Evolutionary conservation across 2,329 filamentous ascomycete species (phyloP).

Genomic region (Xylariaceae sp.): DNA sequence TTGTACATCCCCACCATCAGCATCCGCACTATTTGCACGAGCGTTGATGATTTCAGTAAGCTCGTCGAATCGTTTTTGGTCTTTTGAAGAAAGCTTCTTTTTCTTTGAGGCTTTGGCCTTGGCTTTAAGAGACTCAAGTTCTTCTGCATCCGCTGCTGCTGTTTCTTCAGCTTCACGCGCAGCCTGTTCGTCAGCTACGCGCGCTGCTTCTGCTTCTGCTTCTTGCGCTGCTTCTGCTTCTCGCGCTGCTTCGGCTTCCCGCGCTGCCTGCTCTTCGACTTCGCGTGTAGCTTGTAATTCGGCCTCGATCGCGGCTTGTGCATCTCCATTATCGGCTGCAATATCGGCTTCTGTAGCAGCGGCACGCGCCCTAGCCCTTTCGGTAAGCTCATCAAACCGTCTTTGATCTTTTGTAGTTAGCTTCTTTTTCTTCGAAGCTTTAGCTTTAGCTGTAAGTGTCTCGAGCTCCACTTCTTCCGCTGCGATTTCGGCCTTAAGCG

Average conservation of each 20-base stretch:
- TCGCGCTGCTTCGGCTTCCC: slow-evolving; percentile 22
- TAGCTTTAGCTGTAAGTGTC: neutral
- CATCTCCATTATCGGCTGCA: slow-evolving; percentile 22
- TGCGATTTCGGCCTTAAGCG: slow-evolving; percentile 22
- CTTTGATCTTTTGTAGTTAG: slow-evolving; percentile 16
- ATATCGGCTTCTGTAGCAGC: slow-evolving; percentile 37
- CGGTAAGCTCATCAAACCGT: slow-evolving; percentile 20
- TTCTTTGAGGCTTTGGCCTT: slow-evolving; percentile 2
- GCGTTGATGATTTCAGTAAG: slow-evolving; percentile 24
- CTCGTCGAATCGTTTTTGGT: slow-evolving; percentile 19
- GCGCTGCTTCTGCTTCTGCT: slow-evolving; percentile 12
- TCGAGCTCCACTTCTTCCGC: slow-evolving; percentile 17
- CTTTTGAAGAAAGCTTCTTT: slow-evolving; percentile 13
- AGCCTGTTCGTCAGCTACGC: slow-evolving; percentile 13
- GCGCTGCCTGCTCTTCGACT: slow-evolving; percentile 32
- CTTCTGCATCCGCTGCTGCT: slow-evolving; percentile 19
- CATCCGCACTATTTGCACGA: slow-evolving; percentile 1
- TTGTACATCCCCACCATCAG: slow-evolving; percentile 3
- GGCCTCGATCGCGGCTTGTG: slow-evolving; percentile 35
- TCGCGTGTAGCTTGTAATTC: slow-evolving; percentile 32
- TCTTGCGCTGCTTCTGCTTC: neutral
- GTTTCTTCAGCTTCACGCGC: slow-evolving; percentile 36
- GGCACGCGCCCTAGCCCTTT: slow-evolving; percentile 18
- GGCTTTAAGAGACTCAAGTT: slow-evolving; percentile 10
- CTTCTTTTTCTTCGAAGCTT: slow-evolving; percentile 19